Evolutionary conservation across 495 filamentous ascomycete species (phyloP), one percentile per base, ranked within the genome.

Genomic region (Hypoxylon lenormandii): DNA sequence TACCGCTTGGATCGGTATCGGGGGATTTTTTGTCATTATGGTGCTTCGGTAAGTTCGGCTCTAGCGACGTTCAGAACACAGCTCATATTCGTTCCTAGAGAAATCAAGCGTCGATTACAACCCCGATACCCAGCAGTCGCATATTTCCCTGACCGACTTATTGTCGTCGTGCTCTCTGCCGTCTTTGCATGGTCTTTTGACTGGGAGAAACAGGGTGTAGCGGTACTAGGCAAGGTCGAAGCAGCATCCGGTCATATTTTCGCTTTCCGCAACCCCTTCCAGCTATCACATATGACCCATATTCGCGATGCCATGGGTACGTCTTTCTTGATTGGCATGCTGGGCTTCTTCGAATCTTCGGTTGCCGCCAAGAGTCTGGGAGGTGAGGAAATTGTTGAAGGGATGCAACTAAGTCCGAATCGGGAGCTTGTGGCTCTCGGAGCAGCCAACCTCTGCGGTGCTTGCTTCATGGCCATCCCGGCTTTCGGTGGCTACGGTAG

Each of bases 311-410:
- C 93, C 12, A 89, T 97, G 85, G 89, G 91, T 60, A 97, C 96
- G 0, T 90, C 95, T 0, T 96, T 99, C 70, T 81, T 98, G 28
- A 97, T 99, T 57, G 92, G 93, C 3, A 83, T 99, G 18, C 87
- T 99, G 5, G 95, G 95, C 16, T 99, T 99, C 82, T 99, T 99
- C 70, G 95, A 99, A 81, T 96, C 92, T 22, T 96, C 93, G 0
- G 93, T 99, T n/a, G 95, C 95, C 0, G 96, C 95, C 28, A 98
- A 98, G 78, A 91, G 90, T 59, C 79, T 99, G 1, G 91, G 90
- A 6, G 83, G 82, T 8, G 79, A 77, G 13, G 87, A 89, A 47
- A 88, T 88, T 30, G 82, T 93, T 43, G 85, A 91, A 59, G 90
- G 88, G 22, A 90, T 96, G 73, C 80, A 88, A 30, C 82, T 98